Evolutionary conservation across 2,329 filamentous ascomycete genomes (phyloP).

Genomic region (Alternaria novae-zelandiae): DNA sequence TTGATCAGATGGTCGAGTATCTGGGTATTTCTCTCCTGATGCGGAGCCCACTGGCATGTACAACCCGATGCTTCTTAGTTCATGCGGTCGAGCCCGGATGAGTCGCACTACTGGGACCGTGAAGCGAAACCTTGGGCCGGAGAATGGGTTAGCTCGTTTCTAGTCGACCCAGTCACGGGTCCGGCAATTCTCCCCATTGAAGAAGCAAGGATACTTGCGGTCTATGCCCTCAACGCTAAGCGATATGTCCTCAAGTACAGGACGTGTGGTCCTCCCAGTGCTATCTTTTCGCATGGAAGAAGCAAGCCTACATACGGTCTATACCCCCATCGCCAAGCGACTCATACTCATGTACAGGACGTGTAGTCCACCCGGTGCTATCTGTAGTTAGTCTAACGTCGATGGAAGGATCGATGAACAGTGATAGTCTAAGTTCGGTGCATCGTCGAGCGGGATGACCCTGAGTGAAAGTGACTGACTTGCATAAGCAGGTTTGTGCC

Average conservation of each 20-base stretch:
- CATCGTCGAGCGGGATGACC: neutral
- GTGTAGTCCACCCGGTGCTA: neutral
- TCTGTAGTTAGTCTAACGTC: neutral
- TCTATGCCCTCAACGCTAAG: neutral
- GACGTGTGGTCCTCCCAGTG: neutral
- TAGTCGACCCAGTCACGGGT: neutral
- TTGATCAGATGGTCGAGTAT: neutral
- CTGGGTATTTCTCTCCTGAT: neutral
- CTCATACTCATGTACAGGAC: neutral
- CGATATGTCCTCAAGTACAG: neutral
- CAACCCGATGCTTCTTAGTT: neutral
- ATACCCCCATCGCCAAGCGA: neutral
- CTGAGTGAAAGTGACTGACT: neutral
- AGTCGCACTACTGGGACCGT: neutral
- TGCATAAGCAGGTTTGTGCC: neutral
- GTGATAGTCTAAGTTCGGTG: neutral
- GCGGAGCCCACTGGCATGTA: neutral
- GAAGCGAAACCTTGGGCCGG: neutral
- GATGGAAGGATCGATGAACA: neutral
- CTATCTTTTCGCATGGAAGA: neutral
- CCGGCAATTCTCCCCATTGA: neutral
- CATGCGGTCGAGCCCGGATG: neutral
- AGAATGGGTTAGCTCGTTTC: neutral
- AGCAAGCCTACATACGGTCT: neutral
- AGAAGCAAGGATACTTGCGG: neutral